These are phyloP conservation scores for Cicer judaicum DNA, from an alignment of 306 rosid species.

Conservation along the genomic window DNA sequence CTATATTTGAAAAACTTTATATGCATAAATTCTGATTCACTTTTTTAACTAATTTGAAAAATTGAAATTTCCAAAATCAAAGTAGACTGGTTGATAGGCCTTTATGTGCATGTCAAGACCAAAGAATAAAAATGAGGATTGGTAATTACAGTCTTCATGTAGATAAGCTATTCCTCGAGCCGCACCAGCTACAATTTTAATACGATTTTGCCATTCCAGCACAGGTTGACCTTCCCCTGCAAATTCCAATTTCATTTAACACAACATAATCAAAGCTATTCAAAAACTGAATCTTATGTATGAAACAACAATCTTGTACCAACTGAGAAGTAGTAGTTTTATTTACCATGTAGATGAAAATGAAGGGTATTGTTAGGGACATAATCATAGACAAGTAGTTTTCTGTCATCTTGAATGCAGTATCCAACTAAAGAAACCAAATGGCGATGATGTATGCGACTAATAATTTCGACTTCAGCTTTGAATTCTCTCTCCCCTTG, in stretches of 20 bases:
- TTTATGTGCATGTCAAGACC: slow-evolving; percentile 20
- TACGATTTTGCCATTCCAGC: slow-evolving; percentile 79
- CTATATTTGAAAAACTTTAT: not conserved
- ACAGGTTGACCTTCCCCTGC: slow-evolving; percentile 65
- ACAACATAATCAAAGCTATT: slow-evolving; percentile 37
- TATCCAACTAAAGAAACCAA: slow-evolving; percentile 91
- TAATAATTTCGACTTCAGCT: slow-evolving; percentile 89
- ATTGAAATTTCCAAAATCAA: slow-evolving; percentile 16
- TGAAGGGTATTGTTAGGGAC: slow-evolving; percentile 79
- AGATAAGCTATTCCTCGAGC: slow-evolving; percentile 96
- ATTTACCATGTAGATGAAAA: slow-evolving; percentile 90
- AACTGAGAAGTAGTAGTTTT: slow-evolving; percentile 44
- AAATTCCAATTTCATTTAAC: slow-evolving; percentile 38
- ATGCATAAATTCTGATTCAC: not conserved
- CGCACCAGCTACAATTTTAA: slow-evolving; percentile 87
- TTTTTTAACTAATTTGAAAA: not conserved
- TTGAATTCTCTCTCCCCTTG: slow-evolving; percentile 93
- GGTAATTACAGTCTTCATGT: slow-evolving; percentile 88
- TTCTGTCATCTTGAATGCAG: slow-evolving; percentile 72
- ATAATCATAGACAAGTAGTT: slow-evolving; percentile 91
- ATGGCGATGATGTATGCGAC: slow-evolving; percentile 96
- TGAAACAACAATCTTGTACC: slow-evolving; percentile 22
- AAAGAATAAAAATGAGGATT: slow-evolving; percentile 32
- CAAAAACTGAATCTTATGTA: slow-evolving; percentile 17
- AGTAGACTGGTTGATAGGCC: slow-evolving; percentile 13